Percentiles rank a stretch among this genome's conserved stretches.
Evolutionary conservation across 805 yeast species (phyloP).

Genomic region (Candida piceae): DNA sequence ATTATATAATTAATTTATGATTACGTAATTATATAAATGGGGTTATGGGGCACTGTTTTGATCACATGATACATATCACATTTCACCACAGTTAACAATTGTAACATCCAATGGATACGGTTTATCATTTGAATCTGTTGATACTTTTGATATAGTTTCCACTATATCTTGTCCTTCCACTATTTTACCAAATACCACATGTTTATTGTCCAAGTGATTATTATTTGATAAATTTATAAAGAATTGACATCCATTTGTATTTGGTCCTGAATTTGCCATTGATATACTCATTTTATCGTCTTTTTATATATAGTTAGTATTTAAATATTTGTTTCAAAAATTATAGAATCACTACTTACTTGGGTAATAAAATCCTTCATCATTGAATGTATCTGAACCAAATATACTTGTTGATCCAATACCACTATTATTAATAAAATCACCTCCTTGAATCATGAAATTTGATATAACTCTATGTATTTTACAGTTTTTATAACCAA

Average conservation of each 20-base stretch:
- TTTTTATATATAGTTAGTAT: slow-evolving; percentile 13
- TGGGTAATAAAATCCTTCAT: slow-evolving; percentile 35
- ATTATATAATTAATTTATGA: too few relatives aligned
- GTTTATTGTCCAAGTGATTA: slow-evolving; percentile 40
- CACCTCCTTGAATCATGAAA: slow-evolving; percentile 33
- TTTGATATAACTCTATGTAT: slow-evolving; percentile 40
- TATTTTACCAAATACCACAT: slow-evolving; percentile 46
- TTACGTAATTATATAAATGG: too few relatives aligned
- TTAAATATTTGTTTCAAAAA: too few relatives aligned
- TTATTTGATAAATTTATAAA: slow-evolving; percentile 33
- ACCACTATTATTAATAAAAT: slow-evolving; percentile 39
- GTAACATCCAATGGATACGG: slow-evolving; percentile 16
- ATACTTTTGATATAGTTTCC: slow-evolving; percentile 24
- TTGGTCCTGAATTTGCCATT: slow-evolving; percentile 40
- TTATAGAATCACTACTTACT: too few relatives aligned
- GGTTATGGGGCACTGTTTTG: too few relatives aligned
- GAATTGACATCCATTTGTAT: slow-evolving; percentile 45
- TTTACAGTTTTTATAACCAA: slow-evolving; percentile 36
- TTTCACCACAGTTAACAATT: slow-evolving; percentile 23
- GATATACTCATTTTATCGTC: slow-evolving; percentile 23
- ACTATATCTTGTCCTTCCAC: slow-evolving; percentile 38
- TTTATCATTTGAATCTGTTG: slow-evolving; percentile 14
- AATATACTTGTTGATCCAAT: slow-evolving; percentile 38
- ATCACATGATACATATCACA: slow-evolving; percentile 4
- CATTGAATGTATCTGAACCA: slow-evolving; percentile 37